A percentile compares a stretch with the other conserved stretches of the same genome.
Evolutionary conservation across 23 red algal species (phyloP).

Genomic region (Chondrus crispus): DNA sequence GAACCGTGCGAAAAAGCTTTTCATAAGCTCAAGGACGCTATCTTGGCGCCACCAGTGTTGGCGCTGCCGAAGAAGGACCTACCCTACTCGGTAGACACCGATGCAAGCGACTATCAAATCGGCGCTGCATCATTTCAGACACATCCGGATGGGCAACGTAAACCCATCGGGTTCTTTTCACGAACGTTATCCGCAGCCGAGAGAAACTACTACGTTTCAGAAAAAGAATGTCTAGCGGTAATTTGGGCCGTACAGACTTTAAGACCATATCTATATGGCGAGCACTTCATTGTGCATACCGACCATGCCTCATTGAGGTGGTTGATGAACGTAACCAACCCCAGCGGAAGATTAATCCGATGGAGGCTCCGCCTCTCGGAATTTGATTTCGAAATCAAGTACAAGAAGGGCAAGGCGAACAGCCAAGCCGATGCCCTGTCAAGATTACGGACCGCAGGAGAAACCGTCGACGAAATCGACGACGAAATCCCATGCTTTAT

Average conservation of each 20-base stretch:
- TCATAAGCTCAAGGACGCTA: not conserved
- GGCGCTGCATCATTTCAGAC: not conserved
- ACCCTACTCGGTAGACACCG: not conserved
- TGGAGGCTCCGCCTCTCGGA: conserved; percentile 10
- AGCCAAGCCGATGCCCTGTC: not conserved
- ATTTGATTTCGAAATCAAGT: not conserved
- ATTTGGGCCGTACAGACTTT: not conserved
- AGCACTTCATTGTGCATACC: not conserved
- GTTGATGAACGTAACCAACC: not conserved
- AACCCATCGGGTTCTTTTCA: not conserved
- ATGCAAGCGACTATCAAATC: not conserved
- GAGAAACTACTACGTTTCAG: not conserved
- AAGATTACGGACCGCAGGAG: not conserved
- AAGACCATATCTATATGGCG: not conserved
- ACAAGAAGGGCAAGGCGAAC: not conserved
- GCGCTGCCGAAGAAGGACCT: not conserved
- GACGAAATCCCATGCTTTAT: conserved; percentile 39
- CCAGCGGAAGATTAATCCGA: not conserved
- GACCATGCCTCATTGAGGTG: not conserved
- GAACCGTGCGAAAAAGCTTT: not conserved
- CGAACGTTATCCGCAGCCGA: not conserved
- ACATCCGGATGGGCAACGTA: not conserved
- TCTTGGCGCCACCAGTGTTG: not conserved
- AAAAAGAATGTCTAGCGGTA: not conserved
- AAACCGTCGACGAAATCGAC: not conserved